These are phyloP conservation scores for Citrus hindsii DNA, from an alignment of 345 rosid genomes.

Conservation along the genomic window DNA sequence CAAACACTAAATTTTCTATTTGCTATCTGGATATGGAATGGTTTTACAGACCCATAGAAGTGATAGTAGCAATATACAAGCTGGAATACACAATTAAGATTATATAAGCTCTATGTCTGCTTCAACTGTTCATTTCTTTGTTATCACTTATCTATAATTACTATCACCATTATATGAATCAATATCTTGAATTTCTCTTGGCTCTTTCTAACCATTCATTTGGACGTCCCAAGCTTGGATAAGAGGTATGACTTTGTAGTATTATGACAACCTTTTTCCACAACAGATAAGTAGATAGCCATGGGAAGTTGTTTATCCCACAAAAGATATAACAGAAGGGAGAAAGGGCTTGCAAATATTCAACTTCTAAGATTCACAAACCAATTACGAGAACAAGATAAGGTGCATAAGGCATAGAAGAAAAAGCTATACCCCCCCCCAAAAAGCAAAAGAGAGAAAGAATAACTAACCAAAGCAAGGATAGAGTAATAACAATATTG, in stretches of 20 bases:
- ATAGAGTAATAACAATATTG: conserved; percentile 8
- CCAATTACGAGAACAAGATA: neutral
- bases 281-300: neutral
- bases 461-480: neutral
- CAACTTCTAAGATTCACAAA: neutral
- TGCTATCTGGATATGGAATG: neutral
- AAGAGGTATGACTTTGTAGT: neutral
- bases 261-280: neutral
- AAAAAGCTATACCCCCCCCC: neutral
- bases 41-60: neutral
- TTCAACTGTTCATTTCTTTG: neutral
- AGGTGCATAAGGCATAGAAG: neutral
- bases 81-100: too few relatives aligned
- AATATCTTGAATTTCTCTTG: neutral
- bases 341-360: neutral
- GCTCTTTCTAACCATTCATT: neutral
- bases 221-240: neutral
- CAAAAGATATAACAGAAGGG: neutral
- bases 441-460: neutral
- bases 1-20: neutral
- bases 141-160: neutral
- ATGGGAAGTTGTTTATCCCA: neutral
- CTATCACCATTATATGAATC: neutral
- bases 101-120: neutral
- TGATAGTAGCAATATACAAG: neutral